Evolutionary conservation across 2,329 filamentous ascomycete species (phyloP), one percentile per base, ranked within the genome.

Genomic region (Aspergillus awamori): DNA sequence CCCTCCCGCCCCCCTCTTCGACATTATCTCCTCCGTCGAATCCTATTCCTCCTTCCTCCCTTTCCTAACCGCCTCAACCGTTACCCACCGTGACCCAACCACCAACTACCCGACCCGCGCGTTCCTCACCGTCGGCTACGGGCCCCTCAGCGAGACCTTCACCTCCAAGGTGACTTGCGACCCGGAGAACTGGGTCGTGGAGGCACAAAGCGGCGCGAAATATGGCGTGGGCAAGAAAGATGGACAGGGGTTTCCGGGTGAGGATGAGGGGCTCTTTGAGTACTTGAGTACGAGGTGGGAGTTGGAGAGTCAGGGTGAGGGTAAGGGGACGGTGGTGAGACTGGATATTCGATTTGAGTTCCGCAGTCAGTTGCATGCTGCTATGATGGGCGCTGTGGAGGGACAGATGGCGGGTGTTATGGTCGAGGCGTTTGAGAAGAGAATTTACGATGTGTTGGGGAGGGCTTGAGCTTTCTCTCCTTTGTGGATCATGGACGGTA

Each of bases 391-490:
- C 39, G 89, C 91, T 36, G 88, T 95, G 24, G 92, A 92, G 66
- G 89, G 92, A 33, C 92, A 91, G 78, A 87, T 97, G 65, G 94
- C 92, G 1, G 88, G 87, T 4, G 83, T 90, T 65, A 97, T 99
- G 93, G 90, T 98, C 66, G 88, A 91, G 75, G 94, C 95, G 1
- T 99, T 99, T 80, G 93, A 97, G 80, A 86, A 86, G 77, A 84
- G 91, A 71, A 93, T 95, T 5, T 81, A 81, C 72, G 80, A 85
- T 69, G 74, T 92, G 52, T 75, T 85, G 68, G 79, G 43, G 41
- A 26, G 57, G 36, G 36, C 17, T 28, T 61, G 38, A 51, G 3
- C 11, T 8, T 5, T 13, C 33, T 5, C 5, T 36, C 33, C 5
- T 36, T 6, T 13, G 22, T 53, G 20, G 20, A 38, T 48, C 33